Evolutionary conservation across 2,329 filamentous ascomycete species (phyloP), one percentile per base, ranked within the genome.

Genomic region (Penicillium freii): DNA sequence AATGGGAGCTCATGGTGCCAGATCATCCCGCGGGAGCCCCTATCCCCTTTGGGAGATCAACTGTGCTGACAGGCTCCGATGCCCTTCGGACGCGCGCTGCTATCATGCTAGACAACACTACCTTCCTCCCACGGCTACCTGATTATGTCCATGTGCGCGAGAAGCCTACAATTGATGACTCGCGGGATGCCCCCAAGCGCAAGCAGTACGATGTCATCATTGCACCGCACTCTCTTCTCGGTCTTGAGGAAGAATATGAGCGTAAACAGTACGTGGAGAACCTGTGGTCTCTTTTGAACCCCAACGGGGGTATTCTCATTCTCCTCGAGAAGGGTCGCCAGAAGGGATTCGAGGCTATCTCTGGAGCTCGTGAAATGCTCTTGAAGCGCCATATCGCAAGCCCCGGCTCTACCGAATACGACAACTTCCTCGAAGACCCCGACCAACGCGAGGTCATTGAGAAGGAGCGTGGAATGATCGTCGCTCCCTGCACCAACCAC

Each of bases 131-230:
- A 8, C 87, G 92, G 4, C 78, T 97, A n/a, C 94, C 94, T 0
- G 91, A 97, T 68, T 92, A 93, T 62, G 75, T 91, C 27, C 87
- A 87, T 57, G 84, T 84, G 48, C 80, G 82, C 10, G 81, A 84
- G 19, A 78, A 79, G 56, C 81, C 77, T 5, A 79, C 83, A 36
- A 71, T 90, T 5, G 84, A 90, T 55, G 83, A 84, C 21, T 80
- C 82, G 21, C 66, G 76, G 46, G 63, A 70, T 9, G 79, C 82
- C 6, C 81, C 82, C 19, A 80, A 82, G 3, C 84, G 88, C 59
- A 97, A 97, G 75, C 83, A 85, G 43, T 97, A 88, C 72, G 94
- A 99, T 69, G 76, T 99, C 5, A 91, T 99, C 64, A 87, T 99
- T 62, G 92, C 92, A 0, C 90, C 92, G 2, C 91, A 99, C 70